These are phyloP conservation scores for Pseudevernia furfuracea DNA, from an alignment of 495 filamentous ascomycete species.

Conservation along the genomic window DNA sequence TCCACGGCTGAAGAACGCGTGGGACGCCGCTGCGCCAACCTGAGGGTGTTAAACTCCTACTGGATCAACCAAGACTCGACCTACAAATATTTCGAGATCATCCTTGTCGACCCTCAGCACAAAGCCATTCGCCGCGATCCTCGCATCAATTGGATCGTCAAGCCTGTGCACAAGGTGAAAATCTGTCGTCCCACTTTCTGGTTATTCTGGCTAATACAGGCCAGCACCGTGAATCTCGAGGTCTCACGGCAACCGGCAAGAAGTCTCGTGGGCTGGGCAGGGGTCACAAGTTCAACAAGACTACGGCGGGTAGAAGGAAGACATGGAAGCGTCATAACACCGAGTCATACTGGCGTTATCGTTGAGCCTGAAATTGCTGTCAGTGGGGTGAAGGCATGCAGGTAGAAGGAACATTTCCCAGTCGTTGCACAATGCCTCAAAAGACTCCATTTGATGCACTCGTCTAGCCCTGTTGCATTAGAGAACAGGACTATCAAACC, in stretches of 20 bases:
- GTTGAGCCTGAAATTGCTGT: slow-evolving; percentile 9
- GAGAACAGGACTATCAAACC: not conserved
- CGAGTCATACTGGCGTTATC: slow-evolving; percentile 31
- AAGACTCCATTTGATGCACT: not conserved
- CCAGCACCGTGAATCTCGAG: slow-evolving; percentile 89
- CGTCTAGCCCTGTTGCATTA: not conserved
- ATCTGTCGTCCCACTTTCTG: not conserved
- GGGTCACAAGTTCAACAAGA: slow-evolving; percentile 98
- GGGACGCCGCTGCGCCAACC: slow-evolving; percentile 94
- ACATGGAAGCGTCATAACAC: slow-evolving; percentile 99
- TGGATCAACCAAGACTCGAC: slow-evolving; percentile 99
- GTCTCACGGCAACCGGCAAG: slow-evolving; percentile 97
- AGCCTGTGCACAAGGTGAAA: slow-evolving; percentile 87
- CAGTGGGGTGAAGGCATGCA: not conserved
- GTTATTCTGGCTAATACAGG: not conserved
- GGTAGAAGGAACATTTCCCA: not conserved
- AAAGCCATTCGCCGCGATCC: slow-evolving; percentile 98
- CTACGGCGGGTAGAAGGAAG: slow-evolving; percentile 86
- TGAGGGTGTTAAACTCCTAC: slow-evolving; percentile 99
- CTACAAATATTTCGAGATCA: slow-evolving; percentile 99
- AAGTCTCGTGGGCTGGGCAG: slow-evolving; percentile 97
- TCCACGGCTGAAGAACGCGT: slow-evolving; percentile 99
- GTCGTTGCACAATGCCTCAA: not conserved
- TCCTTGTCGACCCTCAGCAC: slow-evolving; percentile 99
- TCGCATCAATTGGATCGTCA: slow-evolving; percentile 99